Percentiles rank a stretch among this genome's conserved stretches.
Conservation (phyloP, 192 early-diverging fungal species). For the Gonapodya prolifera region DNA sequence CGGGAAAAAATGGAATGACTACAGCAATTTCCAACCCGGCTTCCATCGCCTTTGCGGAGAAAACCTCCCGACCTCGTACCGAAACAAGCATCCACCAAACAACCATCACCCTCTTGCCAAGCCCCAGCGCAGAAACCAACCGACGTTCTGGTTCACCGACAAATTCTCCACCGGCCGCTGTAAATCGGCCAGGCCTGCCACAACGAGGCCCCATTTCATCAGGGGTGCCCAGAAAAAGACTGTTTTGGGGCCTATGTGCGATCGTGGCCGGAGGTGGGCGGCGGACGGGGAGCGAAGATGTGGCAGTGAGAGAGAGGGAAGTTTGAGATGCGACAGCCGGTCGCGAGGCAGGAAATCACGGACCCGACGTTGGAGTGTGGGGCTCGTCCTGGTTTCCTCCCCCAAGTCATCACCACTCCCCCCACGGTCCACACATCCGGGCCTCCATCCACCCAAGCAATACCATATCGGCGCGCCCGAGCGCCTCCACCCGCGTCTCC, state of each 20-base stretch:
- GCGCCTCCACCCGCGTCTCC: background rate
- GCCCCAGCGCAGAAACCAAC: too few species aligned
- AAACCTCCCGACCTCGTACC: too few species aligned
- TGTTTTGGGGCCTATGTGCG: conserved; percentile 89
- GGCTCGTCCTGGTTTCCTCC: background rate
- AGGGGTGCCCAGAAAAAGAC: conserved; percentile 97
- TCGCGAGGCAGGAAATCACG: too few species aligned
- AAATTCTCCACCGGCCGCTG: conserved; percentile 81
- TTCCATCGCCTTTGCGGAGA: too few species aligned
- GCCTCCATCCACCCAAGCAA: background rate
- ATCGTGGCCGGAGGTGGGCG: background rate
- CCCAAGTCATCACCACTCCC: background rate
- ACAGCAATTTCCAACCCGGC: too few species aligned
- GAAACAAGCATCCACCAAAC: too few species aligned
- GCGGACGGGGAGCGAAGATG: background rate
- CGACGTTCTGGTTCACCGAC: conserved; percentile 63
- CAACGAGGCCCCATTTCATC: conserved; percentile 85
- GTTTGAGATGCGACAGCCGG: too few species aligned
- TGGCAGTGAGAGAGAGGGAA: background rate
- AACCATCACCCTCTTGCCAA: too few species aligned
- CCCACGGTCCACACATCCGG: background rate
- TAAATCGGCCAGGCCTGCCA: conserved; percentile 84
- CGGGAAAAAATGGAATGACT: too few species aligned
- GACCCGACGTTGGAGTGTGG: too few species aligned
- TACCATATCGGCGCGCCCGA: background rate